Evolutionary conservation across 225 moss, liverwort and hornwort genomes (phyloP), one percentile per base, ranked within the genome.

Genomic region (Lunularia cruciata): DNA sequence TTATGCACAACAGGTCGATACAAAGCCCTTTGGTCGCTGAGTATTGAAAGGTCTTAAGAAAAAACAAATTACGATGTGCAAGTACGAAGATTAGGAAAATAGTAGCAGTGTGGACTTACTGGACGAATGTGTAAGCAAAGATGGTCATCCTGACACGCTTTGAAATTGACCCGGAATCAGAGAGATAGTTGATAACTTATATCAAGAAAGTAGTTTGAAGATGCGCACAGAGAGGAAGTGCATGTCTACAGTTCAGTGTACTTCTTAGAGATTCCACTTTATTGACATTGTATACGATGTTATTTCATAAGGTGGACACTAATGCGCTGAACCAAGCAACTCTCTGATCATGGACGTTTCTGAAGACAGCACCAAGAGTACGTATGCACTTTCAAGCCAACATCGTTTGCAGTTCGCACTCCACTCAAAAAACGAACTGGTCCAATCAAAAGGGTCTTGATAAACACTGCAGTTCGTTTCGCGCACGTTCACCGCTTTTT

Each of bases 261-360:
- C 54, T 2, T 27, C 54, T 54, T 25, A 27, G 54, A 54, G 54
- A 54, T 54, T 54, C 54, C 26, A 28, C 28, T 52, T 23, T 28
- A 28, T 3, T 54, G 54, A 25, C 10, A 26, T 27, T 54, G 28
- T 26, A 25, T 54, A 0, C 54, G 9, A 28, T 23, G 26, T 22
- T 27, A 54, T 28, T 28, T 54, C 54, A 54, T 54, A 54, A 54
- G 54, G 26, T 54, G 26, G 54, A 54, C 10, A 28, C 25, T 54
- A 26, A 28, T 54, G 54, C 54, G 54, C 54, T 54, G 54, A 28
- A 54, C 54, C 54, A 54, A 54, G 27, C 54, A 54, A 54, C 54
- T 28, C 5, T 54, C 26, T 54, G 26, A 28, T 54, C 54, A 26
- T 13, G 27, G 54, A 26, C 54, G 15, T n/a, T 28, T 25, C 52